A percentile compares a stretch with the other conserved stretches of the same genome.
These are phyloP conservation scores for Tricholoma bakamatsutake DNA, from an alignment of 768 basidiomycete species.

Conservation along the genomic window DNA sequence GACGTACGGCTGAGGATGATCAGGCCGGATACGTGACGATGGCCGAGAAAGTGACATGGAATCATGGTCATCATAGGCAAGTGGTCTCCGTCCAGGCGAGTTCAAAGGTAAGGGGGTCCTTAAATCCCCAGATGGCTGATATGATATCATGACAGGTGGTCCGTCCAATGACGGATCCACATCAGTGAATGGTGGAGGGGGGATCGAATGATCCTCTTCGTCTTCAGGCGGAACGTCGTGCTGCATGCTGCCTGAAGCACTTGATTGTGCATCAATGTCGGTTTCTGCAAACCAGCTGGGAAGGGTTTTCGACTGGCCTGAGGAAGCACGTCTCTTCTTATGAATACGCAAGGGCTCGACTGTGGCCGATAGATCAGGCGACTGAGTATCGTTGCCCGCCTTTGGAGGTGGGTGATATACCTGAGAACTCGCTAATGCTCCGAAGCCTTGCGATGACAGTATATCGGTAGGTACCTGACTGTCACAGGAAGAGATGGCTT, in stretches of 20 bases:
- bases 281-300: background rate
- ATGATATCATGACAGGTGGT: slow-evolving; percentile 14
- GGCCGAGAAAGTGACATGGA: background rate
- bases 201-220: slow-evolving; percentile 19
- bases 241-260: background rate
- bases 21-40: slow-evolving; percentile 3
- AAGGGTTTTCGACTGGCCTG: slow-evolving; percentile 9
- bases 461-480: background rate
- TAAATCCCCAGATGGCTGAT: slow-evolving; percentile 15
- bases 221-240: slow-evolving; percentile 10
- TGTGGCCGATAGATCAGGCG: background rate
- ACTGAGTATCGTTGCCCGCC: background rate
- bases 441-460: background rate
- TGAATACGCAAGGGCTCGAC: slow-evolving; percentile 32
- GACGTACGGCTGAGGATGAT: background rate
- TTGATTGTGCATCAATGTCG: background rate
- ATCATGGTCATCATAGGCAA: background rate
- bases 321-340: slow-evolving; percentile 19
- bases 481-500: slow-evolving; percentile 4
- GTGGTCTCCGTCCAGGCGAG: background rate
- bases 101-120: slow-evolving; percentile 17
- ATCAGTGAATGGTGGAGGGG: slow-evolving; percentile 35
- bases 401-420: slow-evolving; percentile 4
- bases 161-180: slow-evolving; percentile 33
- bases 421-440: background rate